Base-by-base conservation (phyloP, 495 filamentous ascomycete species). In the Cetradonia linearis region DNA sequence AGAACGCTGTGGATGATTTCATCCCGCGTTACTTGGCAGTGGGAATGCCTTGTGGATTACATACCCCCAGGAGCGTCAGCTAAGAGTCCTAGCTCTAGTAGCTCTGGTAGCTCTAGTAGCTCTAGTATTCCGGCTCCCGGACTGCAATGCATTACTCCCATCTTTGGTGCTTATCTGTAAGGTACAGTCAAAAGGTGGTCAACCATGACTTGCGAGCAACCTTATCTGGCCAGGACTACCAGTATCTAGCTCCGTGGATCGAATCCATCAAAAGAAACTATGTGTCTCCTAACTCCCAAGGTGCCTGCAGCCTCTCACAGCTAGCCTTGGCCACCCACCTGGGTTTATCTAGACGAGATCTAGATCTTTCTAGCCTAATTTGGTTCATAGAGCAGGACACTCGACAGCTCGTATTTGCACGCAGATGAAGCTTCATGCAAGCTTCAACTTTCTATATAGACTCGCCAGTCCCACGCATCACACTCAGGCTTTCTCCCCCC, bases 91-190 rank as follows among this genome's bases (percentile, higher is more conserved):
- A 54, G 31, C 31, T 10, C 20, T 46, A 10, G 42, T 46, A 46
- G 20, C 3, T 46, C 42, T 30, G 28, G 50, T 54, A 54, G 31
- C 31, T 10, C 20, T 46, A 10, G 42, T 46, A 46, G 20, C 3
- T 46, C 42, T 30, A 16, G 50, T 23, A 5, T 31, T 13, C 50
- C 50, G 50, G 50, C 50, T 34, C 7, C 30, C 7, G 30, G 18
- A 20, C 8, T 13, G 20, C 10, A 13, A 18, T 54, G 50, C 31
- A n/a, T 31, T 20, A 18, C 30, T 54, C 50, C 27, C 18, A 30
- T 33, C 50, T 25, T 28, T 9, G 30, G 50, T 54, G 44, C 57
- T 59, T 59, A 59, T 59, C 57, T 59, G 57, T 59, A 42, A 59
- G 57, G 57, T 59, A 59, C 57, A 59, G 57, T 59, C 56, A 59